phyloP scores from a whole-genome alignment of 371 early-diverging fungal genomes.

The Rhizopus arrhizus region DNA sequence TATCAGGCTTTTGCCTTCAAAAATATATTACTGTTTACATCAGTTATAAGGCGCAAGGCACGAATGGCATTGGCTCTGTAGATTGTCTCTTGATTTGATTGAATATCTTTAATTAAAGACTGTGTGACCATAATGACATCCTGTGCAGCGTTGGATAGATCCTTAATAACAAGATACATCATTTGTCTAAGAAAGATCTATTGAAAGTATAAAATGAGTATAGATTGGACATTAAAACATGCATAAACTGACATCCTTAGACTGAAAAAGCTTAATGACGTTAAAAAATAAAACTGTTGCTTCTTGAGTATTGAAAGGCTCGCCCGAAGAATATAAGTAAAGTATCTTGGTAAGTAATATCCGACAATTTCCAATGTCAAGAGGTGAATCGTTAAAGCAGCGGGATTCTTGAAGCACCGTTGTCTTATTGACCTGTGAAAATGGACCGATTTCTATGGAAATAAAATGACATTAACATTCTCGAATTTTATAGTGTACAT shows the following conservation, averaged over 20 bases:
- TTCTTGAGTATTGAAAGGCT: constrained; percentile 83
- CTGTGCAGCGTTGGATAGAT: constrained; percentile 89
- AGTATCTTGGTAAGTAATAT: constrained; percentile 88
- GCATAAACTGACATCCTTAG: constrained; percentile 78
- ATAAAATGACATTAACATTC: background rate
- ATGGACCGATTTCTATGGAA: constrained; percentile 36
- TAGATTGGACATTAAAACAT: too few relatives aligned
- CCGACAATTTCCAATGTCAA: constrained; percentile 90
- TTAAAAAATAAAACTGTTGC: constrained; percentile 97
- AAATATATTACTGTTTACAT: constrained; percentile 56
- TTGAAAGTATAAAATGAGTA: background rate
- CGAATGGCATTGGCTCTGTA: constrained; percentile 96
- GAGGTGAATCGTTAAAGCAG: constrained; percentile 93
- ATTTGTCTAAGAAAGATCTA: constrained; percentile 92
- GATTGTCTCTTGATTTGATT: constrained; percentile 85
- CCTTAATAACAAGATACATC: constrained; percentile 96
- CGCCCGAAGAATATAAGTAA: constrained; percentile 85
- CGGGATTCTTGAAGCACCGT: constrained; percentile 93
- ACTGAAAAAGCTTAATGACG: constrained; percentile 96
- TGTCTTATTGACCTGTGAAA: constrained; percentile 81
- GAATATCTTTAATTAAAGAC: constrained; percentile 95
- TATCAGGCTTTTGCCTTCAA: background rate
- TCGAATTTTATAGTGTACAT: background rate
- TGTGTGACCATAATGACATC: constrained; percentile 98
- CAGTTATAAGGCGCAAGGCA: constrained; percentile 92